A percentile compares a stretch with the other conserved stretches of the same genome.
phyloP scores from a whole-genome alignment of 1,139 yeast species.

The Lipomyces yarrowii region DNA sequence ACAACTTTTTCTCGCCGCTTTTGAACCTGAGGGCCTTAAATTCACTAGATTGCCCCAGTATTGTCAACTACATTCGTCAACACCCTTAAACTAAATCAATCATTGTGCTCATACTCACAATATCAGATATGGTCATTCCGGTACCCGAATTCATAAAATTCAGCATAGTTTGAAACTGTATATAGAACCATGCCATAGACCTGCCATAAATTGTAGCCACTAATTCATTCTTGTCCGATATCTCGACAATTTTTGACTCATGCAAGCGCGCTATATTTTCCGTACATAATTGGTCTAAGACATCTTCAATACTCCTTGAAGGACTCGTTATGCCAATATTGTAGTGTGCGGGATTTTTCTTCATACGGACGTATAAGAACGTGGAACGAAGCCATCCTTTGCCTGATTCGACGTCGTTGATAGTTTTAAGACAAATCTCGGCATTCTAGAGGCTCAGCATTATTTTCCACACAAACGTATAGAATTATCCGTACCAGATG shows the following conservation, averaged over 20 bases:
- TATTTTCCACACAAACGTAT: neutral
- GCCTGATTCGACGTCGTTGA: slow-evolving; percentile 48
- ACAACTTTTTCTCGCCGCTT: slow-evolving; percentile 50
- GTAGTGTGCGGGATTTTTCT: slow-evolving; percentile 43
- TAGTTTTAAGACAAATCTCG: slow-evolving; percentile 52
- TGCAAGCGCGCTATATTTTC: slow-evolving; percentile 25
- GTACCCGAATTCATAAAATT: slow-evolving; percentile 37
- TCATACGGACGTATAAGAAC: slow-evolving; percentile 53
- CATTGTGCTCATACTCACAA: slow-evolving; percentile 5
- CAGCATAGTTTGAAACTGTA: slow-evolving; percentile 49
- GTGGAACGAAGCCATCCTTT: slow-evolving; percentile 55
- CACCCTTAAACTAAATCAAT: neutral
- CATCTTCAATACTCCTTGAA: slow-evolving; percentile 15
- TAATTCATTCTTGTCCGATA: slow-evolving; percentile 29
- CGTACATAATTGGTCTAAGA: slow-evolving; percentile 23
- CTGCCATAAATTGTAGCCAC: slow-evolving; percentile 48
- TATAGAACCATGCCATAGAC: slow-evolving; percentile 53
- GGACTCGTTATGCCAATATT: slow-evolving; percentile 10
- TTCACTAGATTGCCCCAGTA: slow-evolving; percentile 42
- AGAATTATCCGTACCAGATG: slow-evolving; percentile 30
- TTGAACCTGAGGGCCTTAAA: slow-evolving; percentile 47
- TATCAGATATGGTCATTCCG: slow-evolving; percentile 7
- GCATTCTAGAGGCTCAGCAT: slow-evolving; percentile 47
- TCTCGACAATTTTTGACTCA: slow-evolving; percentile 41
- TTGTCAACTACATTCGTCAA: slow-evolving; percentile 8